Evolutionary conservation across 2,329 filamentous ascomycete species (phyloP).

Genomic region (Penicillium palitans): DNA sequence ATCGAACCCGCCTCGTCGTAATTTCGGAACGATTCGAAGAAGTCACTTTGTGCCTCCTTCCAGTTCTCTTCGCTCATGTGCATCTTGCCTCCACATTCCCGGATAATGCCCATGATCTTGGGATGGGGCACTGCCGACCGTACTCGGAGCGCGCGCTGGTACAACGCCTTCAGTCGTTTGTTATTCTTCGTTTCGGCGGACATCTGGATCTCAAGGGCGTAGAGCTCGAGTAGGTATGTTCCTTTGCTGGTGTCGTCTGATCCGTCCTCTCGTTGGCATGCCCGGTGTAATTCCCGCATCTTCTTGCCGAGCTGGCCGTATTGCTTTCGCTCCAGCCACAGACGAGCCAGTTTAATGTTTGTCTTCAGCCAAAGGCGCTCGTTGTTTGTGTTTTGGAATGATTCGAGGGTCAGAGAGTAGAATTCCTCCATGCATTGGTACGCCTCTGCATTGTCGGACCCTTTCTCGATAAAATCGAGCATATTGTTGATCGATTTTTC

Average conservation of each 20-base stretch:
- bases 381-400: slow-evolving; percentile 96
- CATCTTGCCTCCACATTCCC: slow-evolving; percentile 99
- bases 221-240: slow-evolving; percentile 93
- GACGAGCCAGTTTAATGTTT: slow-evolving; percentile 90
- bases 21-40: slow-evolving; percentile 98
- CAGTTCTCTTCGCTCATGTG: slow-evolving; percentile 99
- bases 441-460: slow-evolving; percentile 68
- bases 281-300: slow-evolving; percentile 81
- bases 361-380: slow-evolving; percentile 97
- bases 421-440: slow-evolving; percentile 88
- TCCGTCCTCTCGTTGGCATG: slow-evolving; percentile 85
- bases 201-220: slow-evolving; percentile 98
- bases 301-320: slow-evolving; percentile 79
- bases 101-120: slow-evolving; percentile 98
- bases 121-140: slow-evolving; percentile 97
- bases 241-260: slow-evolving; percentile 85
- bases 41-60: slow-evolving; percentile 95
- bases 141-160: slow-evolving; percentile 86
- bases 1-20: slow-evolving; percentile 97
- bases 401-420: slow-evolving; percentile 88
- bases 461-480: slow-evolving; percentile 96
- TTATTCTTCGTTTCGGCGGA: slow-evolving; percentile 96
- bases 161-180: slow-evolving; percentile 90
- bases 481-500: slow-evolving; percentile 99
- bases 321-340: slow-evolving; percentile 89